These are phyloP conservation scores for Polytrichum commune DNA, from an alignment of 225 moss, liverwort and hornwort genomes.

Conservation along the genomic window DNA sequence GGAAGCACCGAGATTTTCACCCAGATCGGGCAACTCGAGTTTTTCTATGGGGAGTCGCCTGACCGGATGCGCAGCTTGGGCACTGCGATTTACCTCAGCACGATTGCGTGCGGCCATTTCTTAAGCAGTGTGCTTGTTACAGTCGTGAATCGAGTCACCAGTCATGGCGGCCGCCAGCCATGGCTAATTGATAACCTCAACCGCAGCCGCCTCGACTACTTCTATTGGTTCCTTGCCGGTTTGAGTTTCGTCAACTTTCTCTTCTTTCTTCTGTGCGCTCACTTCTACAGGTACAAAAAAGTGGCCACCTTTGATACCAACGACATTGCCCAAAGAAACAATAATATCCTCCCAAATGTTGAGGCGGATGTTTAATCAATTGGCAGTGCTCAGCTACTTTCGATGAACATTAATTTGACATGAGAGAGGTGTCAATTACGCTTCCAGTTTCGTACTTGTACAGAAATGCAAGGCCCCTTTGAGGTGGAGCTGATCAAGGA, in stretches of 20 bases:
- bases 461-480: no score
- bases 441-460: no score
- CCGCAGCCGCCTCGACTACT: conserved; percentile 47
- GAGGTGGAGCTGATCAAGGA: no score
- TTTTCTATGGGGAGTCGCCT: conserved; percentile 60
- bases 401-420: no score
- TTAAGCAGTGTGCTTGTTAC: conserved; percentile 54
- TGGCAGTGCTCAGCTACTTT: no score
- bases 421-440: no score
- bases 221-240: conserved; percentile 59
- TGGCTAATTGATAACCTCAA: conserved; percentile 71
- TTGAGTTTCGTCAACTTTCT: conserved; percentile 48
- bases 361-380: background rate
- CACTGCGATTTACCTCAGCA: conserved; percentile 61
- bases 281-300: conserved; percentile 31
- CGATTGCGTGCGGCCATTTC: conserved; percentile 63
- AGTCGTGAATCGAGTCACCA: conserved; percentile 37
- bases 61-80: conserved; percentile 69
- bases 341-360: background rate
- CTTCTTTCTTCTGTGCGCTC: conserved; percentile 39
- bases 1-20: conserved; percentile 66
- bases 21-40: conserved; percentile 66
- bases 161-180: conserved; percentile 19
- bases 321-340: background rate
- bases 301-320: conserved; percentile 5